phyloP scores from a whole-genome alignment of 2,329 filamentous ascomycete species.

The Exophiala mesophila region DNA sequence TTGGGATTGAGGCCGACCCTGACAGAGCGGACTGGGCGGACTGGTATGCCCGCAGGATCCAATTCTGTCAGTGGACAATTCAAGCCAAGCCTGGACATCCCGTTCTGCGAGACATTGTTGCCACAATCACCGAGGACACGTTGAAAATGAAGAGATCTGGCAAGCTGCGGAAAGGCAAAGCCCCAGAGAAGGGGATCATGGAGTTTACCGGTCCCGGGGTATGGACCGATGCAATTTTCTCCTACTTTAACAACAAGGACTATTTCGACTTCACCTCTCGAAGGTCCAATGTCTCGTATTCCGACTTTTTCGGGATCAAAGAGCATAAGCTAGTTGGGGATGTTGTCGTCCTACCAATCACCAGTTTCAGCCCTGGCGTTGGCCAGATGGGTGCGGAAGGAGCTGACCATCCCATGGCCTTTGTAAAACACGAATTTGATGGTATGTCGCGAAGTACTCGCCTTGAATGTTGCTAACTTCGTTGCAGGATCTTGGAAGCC shows the following conservation, averaged over 20 bases:
- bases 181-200: slow-evolving; percentile 67
- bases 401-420: slow-evolving; percentile 88
- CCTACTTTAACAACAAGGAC: slow-evolving; percentile 85
- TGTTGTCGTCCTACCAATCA: slow-evolving; percentile 89
- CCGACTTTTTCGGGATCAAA: slow-evolving; percentile 84
- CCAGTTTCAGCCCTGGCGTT: slow-evolving; percentile 93
- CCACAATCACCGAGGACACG: slow-evolving; percentile 77
- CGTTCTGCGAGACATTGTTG: slow-evolving; percentile 79
- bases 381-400: slow-evolving; percentile 88
- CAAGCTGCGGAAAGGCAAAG: slow-evolving; percentile 55
- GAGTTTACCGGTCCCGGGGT: slow-evolving; percentile 91
- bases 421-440: slow-evolving; percentile 95
- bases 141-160: slow-evolving; percentile 66
- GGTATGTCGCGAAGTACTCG: slow-evolving; percentile 52
- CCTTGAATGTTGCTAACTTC: slow-evolving; percentile 10
- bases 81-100: slow-evolving; percentile 93
- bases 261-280: slow-evolving; percentile 80
- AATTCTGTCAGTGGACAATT: slow-evolving; percentile 99
- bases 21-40: slow-evolving; percentile 87
- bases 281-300: slow-evolving; percentile 65
- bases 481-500: slow-evolving; percentile 30
- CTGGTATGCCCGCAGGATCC: slow-evolving; percentile 94
- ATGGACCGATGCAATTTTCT: slow-evolving; percentile 90
- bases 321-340: slow-evolving; percentile 83
- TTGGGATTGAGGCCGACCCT: slow-evolving; percentile 95